Conservation (phyloP, 2,329 filamentous ascomycete genomes). For the Capronia epimyces region DNA sequence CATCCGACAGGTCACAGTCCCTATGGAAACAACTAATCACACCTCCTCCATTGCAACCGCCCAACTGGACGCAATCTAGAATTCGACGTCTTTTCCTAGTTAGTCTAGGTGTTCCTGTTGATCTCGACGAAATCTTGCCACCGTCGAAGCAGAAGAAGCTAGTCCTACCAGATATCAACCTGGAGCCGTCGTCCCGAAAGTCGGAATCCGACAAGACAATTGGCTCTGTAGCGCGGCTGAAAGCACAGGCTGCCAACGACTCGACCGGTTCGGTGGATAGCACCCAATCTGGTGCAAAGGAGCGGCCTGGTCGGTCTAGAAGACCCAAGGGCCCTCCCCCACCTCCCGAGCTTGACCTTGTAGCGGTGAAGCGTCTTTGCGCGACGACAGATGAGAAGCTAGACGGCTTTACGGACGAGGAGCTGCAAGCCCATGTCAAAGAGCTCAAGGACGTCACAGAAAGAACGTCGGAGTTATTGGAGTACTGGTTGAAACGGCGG, state of each 20-base stretch:
- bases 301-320: conserved; percentile 36
- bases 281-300: conserved; percentile 30
- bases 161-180: conserved; percentile 72
- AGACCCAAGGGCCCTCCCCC: conserved; percentile 49
- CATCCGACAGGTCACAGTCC: conserved; percentile 79
- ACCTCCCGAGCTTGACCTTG: conserved; percentile 71
- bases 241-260: conserved; percentile 34
- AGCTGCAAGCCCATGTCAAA: conserved; percentile 66
- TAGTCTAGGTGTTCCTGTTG: conserved; percentile 89
- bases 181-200: conserved; percentile 50
- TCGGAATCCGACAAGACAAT: conserved; percentile 54
- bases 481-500: conserved; percentile 80
- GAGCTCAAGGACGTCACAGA: conserved; percentile 64
- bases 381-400: conserved; percentile 79
- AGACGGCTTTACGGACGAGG: conserved; percentile 68
- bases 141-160: conserved; percentile 98
- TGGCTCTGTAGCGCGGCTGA: conserved; percentile 31
- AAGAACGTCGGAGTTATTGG: conserved; percentile 69
- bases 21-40: conserved; percentile 96
- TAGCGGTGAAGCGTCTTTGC: conserved; percentile 71
- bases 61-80: conserved; percentile 94
- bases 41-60: conserved; percentile 86
- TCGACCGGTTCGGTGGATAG: conserved; percentile 31
- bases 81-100: conserved; percentile 93
- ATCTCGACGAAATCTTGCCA: conserved; percentile 93